Conservation (phyloP, 208 protist species). For the Herpetomonas samuelpessoai region DNA sequence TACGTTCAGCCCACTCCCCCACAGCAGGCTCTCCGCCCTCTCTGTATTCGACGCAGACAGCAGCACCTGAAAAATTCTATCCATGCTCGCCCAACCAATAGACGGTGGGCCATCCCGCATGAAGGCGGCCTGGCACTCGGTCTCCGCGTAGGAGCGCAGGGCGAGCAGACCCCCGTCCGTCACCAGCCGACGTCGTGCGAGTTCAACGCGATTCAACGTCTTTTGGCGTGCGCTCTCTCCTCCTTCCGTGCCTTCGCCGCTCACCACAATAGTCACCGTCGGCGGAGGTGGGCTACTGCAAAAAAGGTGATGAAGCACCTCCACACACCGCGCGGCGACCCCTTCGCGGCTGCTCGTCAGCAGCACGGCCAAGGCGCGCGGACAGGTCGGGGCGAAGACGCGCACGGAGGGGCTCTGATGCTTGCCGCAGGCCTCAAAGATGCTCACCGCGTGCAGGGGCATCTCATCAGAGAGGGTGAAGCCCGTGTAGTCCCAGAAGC, state of each 20-base stretch:
- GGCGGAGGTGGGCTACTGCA: too few relatives aligned
- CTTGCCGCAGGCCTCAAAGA: constrained; percentile 64
- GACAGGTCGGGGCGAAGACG: constrained; percentile 63
- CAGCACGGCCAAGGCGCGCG: constrained; percentile 48
- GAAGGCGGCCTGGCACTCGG: constrained; percentile 48
- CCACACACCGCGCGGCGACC: constrained; percentile 32
- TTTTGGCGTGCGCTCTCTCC: neutral
- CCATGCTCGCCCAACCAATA: constrained; percentile 47
- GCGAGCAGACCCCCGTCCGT: constrained; percentile 37
- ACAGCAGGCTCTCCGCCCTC: constrained; percentile 15
- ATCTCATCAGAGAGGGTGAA: constrained; percentile 44
- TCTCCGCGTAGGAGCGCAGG: constrained; percentile 42
- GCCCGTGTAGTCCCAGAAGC: constrained; percentile 44
- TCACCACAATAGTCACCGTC: neutral
- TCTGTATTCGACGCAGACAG: constrained; percentile 15
- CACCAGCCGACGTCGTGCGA: constrained; percentile 46
- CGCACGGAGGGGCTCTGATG: constrained; percentile 38
- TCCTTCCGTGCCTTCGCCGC: neutral
- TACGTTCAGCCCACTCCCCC: constrained; percentile 3
- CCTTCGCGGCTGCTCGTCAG: constrained; percentile 27
- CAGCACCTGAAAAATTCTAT: constrained; percentile 56
- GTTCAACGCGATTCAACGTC: constrained; percentile 15
- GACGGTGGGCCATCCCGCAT: constrained; percentile 24
- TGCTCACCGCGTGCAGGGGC: constrained; percentile 36
- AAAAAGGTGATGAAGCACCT: constrained; percentile 38